phyloP scores from a whole-genome alignment of 1,284 basidiomycete species.

The Trichosporon ovoides region DNA sequence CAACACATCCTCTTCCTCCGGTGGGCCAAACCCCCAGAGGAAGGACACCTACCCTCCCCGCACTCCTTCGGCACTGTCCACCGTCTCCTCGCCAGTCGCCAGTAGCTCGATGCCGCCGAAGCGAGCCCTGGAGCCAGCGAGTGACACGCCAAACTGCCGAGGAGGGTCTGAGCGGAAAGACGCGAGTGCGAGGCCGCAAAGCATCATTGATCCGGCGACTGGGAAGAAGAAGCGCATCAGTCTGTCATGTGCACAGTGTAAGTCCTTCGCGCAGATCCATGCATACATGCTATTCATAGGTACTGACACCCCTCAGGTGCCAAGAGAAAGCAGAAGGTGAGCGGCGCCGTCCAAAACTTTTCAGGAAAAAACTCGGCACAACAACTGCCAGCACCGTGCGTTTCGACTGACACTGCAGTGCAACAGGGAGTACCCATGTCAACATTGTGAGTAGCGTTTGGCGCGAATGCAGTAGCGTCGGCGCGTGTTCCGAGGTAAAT shows the following conservation, averaged over 20 bases:
- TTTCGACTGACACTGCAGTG: slow-evolving; percentile 28
- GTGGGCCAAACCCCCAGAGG: slow-evolving; percentile 2
- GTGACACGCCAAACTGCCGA: slow-evolving; percentile 4
- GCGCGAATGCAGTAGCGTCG: not conserved
- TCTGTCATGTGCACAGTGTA: slow-evolving; percentile 48
- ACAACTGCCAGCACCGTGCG: not conserved
- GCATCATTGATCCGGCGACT: slow-evolving; percentile 21
- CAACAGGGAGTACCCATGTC: slow-evolving; percentile 49
- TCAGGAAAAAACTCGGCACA: not conserved
- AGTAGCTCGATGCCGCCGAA: not conserved
- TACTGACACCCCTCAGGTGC: slow-evolving; percentile 32
- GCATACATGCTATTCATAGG: not conserved
- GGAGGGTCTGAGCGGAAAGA: slow-evolving; percentile 24
- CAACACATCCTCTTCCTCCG: not conserved
- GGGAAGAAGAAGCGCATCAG: slow-evolving; percentile 49
- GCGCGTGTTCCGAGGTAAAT: not conserved
- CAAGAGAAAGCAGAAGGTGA: slow-evolving; percentile 47
- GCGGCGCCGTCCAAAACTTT: not conserved
- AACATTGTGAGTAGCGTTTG: slow-evolving; percentile 43
- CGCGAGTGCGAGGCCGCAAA: slow-evolving; percentile 14
- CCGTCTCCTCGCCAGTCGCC: slow-evolving; percentile 25
- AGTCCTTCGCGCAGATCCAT: slow-evolving; percentile 16
- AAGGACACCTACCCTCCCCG: slow-evolving; percentile 22
- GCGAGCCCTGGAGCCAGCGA: slow-evolving; percentile 10
- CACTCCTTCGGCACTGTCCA: slow-evolving; percentile 27